Evolutionary conservation across 495 filamentous ascomycete species (phyloP).

Genomic region (Aeminium ludgeri): DNA sequence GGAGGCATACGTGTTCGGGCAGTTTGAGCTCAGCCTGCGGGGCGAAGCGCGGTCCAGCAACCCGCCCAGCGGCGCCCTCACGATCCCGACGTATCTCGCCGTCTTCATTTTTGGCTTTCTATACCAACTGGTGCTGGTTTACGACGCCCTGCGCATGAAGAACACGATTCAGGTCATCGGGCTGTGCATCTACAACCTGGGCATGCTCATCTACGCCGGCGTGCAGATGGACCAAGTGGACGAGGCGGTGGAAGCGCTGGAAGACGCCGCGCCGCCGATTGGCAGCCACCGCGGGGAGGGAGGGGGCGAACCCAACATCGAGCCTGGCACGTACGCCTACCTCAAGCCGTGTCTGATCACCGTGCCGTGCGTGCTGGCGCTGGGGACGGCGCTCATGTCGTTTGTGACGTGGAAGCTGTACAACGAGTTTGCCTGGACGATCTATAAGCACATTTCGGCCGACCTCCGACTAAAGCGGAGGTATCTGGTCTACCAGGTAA

Average conservation of each 20-base stretch:
- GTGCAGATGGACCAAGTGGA: slow-evolving; percentile 82
- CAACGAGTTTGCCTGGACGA: slow-evolving; percentile 97
- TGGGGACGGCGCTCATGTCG: slow-evolving; percentile 53
- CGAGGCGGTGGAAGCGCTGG: slow-evolving; percentile 43
- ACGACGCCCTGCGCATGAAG: slow-evolving; percentile 82
- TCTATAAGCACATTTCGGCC: slow-evolving; percentile 96
- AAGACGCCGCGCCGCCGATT: slow-evolving; percentile 7
- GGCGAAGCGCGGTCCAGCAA: slow-evolving; percentile 10
- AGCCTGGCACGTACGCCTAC: slow-evolving; percentile 35
- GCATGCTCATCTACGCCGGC: slow-evolving; percentile 76
- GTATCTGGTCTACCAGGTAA: slow-evolving; percentile 89
- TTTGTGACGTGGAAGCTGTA: slow-evolving; percentile 86
- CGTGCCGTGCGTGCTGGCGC: slow-evolving; percentile 65
- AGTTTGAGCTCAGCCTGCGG: slow-evolving; percentile 40
- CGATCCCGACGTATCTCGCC: slow-evolving; percentile 76
- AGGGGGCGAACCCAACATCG: too few species aligned
- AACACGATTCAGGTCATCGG: slow-evolving; percentile 99
- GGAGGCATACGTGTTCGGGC: slow-evolving; percentile 68
- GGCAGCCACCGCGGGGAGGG: too few species aligned
- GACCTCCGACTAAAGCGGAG: slow-evolving; percentile 93
- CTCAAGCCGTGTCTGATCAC: slow-evolving; percentile 65
- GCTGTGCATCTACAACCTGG: slow-evolving; percentile 77
- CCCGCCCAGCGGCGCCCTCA: slow-evolving; percentile 34
- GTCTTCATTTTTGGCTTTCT: slow-evolving; percentile 96
- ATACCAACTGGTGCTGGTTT: slow-evolving; percentile 75